A percentile compares a stretch with the other conserved stretches of the same genome.
Conservation (phyloP, 768 basidiomycete genomes). For the Leucosporidium creatinivorum region DNA sequence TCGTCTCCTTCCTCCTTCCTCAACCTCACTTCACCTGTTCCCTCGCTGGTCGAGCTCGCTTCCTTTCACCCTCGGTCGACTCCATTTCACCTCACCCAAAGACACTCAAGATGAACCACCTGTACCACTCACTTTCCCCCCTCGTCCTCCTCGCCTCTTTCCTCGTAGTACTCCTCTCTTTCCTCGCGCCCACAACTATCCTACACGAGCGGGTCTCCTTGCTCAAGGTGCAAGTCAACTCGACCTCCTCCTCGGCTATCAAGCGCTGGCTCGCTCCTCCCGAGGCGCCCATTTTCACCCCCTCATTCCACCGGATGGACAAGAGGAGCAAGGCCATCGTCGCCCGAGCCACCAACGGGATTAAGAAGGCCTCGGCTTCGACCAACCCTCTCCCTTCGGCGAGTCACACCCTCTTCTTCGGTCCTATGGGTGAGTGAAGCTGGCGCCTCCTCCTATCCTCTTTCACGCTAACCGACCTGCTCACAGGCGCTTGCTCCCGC, state of each 20-base stretch:
- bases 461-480: too few relatives aligned
- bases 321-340: not conserved
- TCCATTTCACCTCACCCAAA: too few relatives aligned
- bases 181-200: constrained; percentile 23
- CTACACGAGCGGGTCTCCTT: constrained; percentile 19
- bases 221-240: constrained; percentile 5
- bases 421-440: not conserved
- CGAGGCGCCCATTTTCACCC: not conserved
- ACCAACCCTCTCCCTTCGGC: not conserved
- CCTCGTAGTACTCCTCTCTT: constrained; percentile 25
- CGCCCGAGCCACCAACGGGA: not conserved
- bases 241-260: not conserved
- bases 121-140: constrained; percentile 25
- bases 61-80: too few relatives aligned
- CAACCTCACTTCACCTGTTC: too few relatives aligned
- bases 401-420: not conserved
- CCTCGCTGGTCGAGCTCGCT: too few relatives aligned
- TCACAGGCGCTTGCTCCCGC: constrained; percentile 19
- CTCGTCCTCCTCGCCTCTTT: constrained; percentile 22
- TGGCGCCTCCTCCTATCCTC: too few relatives aligned
- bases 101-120: constrained; percentile 19
- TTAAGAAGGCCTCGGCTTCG: not conserved
- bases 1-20: too few relatives aligned
- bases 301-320: not conserved
- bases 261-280: constrained; percentile 1